phyloP scores from a whole-genome alignment of 768 basidiomycete genomes.

The Lyophyllum atratum region DNA sequence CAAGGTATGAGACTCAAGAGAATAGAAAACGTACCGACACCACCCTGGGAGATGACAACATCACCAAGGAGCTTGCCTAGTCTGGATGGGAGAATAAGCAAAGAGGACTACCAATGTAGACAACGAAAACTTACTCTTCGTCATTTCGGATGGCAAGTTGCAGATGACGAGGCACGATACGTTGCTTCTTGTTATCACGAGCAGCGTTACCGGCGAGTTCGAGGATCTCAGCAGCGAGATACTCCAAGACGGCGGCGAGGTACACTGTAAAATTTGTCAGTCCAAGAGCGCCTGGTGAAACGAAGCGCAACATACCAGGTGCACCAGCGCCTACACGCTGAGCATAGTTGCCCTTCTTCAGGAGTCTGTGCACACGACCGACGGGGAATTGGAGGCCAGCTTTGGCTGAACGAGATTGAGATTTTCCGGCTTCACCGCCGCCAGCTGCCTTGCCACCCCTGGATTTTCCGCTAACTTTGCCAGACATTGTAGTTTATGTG shows the following conservation, averaged over 20 bases:
- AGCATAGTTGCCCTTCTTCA: slow-evolving; percentile 79
- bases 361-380: slow-evolving; percentile 78
- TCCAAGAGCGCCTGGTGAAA: neutral
- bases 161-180: slow-evolving; percentile 85
- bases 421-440: slow-evolving; percentile 40
- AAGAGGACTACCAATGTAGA: neutral
- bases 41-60: slow-evolving; percentile 90
- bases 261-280: slow-evolving; percentile 50
- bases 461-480: slow-evolving; percentile 33
- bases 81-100: slow-evolving; percentile 30
- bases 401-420: slow-evolving; percentile 64
- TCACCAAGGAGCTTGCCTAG: slow-evolving; percentile 81
- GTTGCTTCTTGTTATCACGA: slow-evolving; percentile 76
- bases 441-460: slow-evolving; percentile 40
- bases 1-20: neutral
- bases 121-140: slow-evolving; percentile 51
- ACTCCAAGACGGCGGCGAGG: slow-evolving; percentile 82
- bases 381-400: slow-evolving; percentile 76
- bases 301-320: slow-evolving; percentile 45
- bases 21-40: slow-evolving; percentile 53
- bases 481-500: slow-evolving; percentile 37
- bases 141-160: slow-evolving; percentile 87
- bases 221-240: slow-evolving; percentile 83
- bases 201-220: slow-evolving; percentile 82
- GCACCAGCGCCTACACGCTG: slow-evolving; percentile 81